Base-by-base conservation (phyloP, 805 yeast species). In the Kluyveromyces wickerhamii region DNA sequence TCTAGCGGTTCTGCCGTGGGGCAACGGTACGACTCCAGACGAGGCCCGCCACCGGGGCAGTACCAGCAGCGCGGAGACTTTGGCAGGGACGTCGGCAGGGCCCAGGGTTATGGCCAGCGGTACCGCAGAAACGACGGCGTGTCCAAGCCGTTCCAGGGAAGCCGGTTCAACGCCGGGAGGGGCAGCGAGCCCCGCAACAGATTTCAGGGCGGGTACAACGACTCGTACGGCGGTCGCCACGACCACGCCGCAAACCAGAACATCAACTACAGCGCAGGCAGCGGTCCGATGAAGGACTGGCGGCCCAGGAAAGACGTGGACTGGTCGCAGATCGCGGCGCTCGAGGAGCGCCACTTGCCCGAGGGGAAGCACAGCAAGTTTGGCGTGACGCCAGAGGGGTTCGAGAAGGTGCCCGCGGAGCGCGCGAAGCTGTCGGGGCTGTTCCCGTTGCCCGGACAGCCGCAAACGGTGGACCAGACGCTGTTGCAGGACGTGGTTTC, bases 391-490 rank as follows among this genome's bases (percentile, higher is more conserved):
- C 87, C 94, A 1, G 65, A 66, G 41, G 89, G 85, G 0, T 80
- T 80, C 51, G 92, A 83, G 48, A 70, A 72, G 5, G 76, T 81
- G 1, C 70, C 82, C 2, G 81, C 92, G 0, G 83, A 77, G 41
- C 65, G 79, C 40, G 94, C 92, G 5, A 86, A 85, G 48, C 60
- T 81, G 12, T 72, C 85, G 1, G 95, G 95, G 0, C 55, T 83
- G 2, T 86, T 85, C 48, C 85, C 88, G 2, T 62, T 72, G 12
- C 89, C 92, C 1, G 87, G 87, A 4, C 68, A 66, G 42, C 76
- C 76, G 0, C 53, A 47, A 39, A 49, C 47, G 12, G 38, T 60
- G 19, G 62, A 60, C 35, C 50, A 52, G 6, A 48, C 60, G 5
- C 47, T 51, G 27, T 35, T 55, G 15, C 54, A 57, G 37, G 60